Evolutionary conservation across 1,139 yeast genomes (phyloP).

Genomic region (Taphrina communis): DNA sequence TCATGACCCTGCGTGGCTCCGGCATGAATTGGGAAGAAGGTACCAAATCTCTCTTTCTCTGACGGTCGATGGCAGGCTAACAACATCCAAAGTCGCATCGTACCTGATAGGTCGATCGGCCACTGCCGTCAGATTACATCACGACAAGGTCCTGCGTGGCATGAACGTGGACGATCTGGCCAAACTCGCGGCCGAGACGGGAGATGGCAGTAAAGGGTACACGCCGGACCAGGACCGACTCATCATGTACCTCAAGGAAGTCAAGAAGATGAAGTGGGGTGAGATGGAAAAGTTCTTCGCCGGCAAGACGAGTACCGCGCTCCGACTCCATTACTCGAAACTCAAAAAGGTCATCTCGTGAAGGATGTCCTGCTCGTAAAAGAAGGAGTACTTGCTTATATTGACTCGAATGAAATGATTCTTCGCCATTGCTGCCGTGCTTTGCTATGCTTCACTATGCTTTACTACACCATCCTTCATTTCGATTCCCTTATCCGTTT

Average conservation of each 20-base stretch:
- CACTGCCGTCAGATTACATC: conserved; percentile 11
- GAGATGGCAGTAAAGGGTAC: conserved; percentile 15
- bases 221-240: conserved; percentile 21
- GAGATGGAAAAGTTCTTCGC: conserved; percentile 12
- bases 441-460: no score
- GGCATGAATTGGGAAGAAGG: conserved; percentile 18
- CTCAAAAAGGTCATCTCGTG: conserved; percentile 3
- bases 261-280: conserved; percentile 5
- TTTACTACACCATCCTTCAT: background rate
- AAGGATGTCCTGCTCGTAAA: background rate
- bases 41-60: background rate
- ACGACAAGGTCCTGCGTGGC: conserved; percentile 8
- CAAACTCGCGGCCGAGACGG: conserved; percentile 2
- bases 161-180: conserved; percentile 7
- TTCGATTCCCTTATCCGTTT: conserved; percentile 4
- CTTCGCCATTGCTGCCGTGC: background rate
- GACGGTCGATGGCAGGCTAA: background rate
- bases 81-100: background rate
- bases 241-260: conserved; percentile 10
- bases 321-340: conserved; percentile 6
- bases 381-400: background rate
- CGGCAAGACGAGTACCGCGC: conserved; percentile 15
- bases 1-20: background rate
- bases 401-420: background rate
- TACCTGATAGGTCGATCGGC: background rate